Conservation (phyloP, 352 stramenopile genomes). For the Pythium aquatile region DNA sequence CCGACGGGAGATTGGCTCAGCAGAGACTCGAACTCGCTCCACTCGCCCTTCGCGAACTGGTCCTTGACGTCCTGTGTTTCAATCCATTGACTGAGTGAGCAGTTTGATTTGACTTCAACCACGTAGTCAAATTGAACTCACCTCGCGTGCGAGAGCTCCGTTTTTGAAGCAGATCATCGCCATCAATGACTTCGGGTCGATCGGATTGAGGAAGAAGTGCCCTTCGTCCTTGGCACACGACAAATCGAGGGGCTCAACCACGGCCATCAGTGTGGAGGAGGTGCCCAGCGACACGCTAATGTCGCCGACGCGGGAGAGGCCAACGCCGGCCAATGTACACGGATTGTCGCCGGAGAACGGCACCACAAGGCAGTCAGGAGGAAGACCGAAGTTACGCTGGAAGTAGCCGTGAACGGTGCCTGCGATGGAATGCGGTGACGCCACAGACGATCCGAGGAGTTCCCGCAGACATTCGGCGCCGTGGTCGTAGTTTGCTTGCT, state of each 20-base stretch:
- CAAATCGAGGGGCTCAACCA: conserved; percentile 42
- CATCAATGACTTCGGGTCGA: conserved; percentile 69
- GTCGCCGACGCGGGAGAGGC: conserved; percentile 50
- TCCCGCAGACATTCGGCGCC: conserved; percentile 24
- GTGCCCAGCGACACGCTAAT: conserved; percentile 64
- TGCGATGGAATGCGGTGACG: conserved; percentile 40
- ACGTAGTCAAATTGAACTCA: conserved; percentile 1
- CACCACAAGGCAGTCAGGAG: conserved; percentile 53
- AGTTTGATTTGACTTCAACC: no score
- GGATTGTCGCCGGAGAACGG: conserved; percentile 84
- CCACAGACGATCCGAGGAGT: conserved; percentile 42
- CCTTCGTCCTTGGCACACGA: conserved; percentile 59
- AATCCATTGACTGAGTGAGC: no score
- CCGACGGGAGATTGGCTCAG: conserved; percentile 38
- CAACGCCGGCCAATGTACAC: conserved; percentile 67
- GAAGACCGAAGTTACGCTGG: conserved; percentile 62
- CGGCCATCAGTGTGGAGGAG: conserved; percentile 62
- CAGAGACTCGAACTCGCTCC: conserved; percentile 56
- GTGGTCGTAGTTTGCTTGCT: conserved; percentile 15
- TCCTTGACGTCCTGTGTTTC: conserved; percentile 41
- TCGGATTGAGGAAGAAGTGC: conserved; percentile 82
- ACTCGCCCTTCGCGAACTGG: conserved; percentile 36
- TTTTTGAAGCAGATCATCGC: conserved; percentile 91
- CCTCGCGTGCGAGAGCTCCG: conserved; percentile 67
- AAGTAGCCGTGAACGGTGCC: conserved; percentile 64